Evolutionary conservation across 2,329 filamentous ascomycete genomes (phyloP), one percentile per base, ranked within the genome.

Genomic region (Shiraia bambusicola): DNA sequence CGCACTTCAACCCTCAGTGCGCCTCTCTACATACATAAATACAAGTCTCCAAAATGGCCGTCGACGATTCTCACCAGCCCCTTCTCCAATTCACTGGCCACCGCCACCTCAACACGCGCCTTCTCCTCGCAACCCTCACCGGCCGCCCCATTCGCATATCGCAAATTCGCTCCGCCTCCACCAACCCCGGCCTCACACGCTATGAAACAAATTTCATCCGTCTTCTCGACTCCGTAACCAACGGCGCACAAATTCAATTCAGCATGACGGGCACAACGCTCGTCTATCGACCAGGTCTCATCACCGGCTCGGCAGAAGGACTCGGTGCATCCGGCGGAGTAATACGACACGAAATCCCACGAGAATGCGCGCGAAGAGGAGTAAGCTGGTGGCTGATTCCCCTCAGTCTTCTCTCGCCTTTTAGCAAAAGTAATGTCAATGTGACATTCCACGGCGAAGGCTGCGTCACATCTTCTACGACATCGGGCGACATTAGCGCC

Each of bases 151-250:
- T 97, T 41, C 90, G 92, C 71, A 92, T 98, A 66, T 93, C 92
- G 38, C 87, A 93, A 70, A 97, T 98, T 73, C 88, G 93, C 61
- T 83, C 88, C 52, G 82, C 86, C 12, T 95, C 89, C 29, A 91
- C 88, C 28, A 84, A 87, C 59, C 91, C 93, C 1, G 93, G 93
- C 60, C 86, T 98, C 40, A 86, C 88, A 39, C 85, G 89, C 34
- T 87, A 95, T 74, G 93, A 98, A 72, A 84, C 97, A 60, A 97
- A 93, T 33, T 92, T 98, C 70, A 80, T 98, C 24, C 91, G 93
- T 42, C 86, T 98, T 13, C 84, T 98, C 63, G 93, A 97, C 70
- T 81, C 88, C 55, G 79, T 98, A 59, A 98, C 93, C 63, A 98
- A 98, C 76, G 93, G 93, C 72, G 88, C 87, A 43, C 84, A 87